phyloP scores from a whole-genome alignment of 768 basidiomycete species.

The Pleurotus tuoliensis region DNA sequence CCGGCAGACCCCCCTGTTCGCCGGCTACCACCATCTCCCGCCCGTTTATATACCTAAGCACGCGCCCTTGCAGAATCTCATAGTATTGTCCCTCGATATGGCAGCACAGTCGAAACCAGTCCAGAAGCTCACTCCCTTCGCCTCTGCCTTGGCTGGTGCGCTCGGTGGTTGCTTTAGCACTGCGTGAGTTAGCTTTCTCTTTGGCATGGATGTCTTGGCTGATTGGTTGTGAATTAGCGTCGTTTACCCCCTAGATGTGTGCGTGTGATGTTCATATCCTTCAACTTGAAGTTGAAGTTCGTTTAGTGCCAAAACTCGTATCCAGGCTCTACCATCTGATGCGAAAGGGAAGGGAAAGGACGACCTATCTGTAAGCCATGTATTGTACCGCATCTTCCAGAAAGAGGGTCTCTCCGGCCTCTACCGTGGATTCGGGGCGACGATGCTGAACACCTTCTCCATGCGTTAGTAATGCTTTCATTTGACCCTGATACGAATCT shows the following conservation, averaged over 20 bases:
- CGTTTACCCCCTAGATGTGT: conserved; percentile 96
- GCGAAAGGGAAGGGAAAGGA: conserved; percentile 49
- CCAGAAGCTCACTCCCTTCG: conserved; percentile 78
- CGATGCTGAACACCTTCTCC: conserved; percentile 98
- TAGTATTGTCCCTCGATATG: conserved; percentile 25
- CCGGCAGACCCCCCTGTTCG: conserved; percentile 14
- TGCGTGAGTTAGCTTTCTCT: conserved; percentile 55
- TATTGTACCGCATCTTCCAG: conserved; percentile 68
- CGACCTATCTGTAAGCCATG: conserved; percentile 54
- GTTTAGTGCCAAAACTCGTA: conserved; percentile 84
- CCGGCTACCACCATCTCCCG: neutral
- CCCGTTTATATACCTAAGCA: conserved; percentile 3
- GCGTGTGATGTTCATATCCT: conserved; percentile 24
- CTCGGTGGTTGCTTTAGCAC: conserved; percentile 91
- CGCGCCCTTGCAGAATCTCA: neutral
- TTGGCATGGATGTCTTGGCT: conserved; percentile 7
- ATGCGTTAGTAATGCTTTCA: conserved; percentile 63
- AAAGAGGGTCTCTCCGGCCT: conserved; percentile 80
- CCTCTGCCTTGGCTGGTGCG: conserved; percentile 88
- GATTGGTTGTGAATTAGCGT: conserved; percentile 41
- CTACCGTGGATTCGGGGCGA: conserved; percentile 92
- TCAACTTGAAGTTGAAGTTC: conserved; percentile 4
- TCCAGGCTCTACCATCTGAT: conserved; percentile 69
- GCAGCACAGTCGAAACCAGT: conserved; percentile 53
- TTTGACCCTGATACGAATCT: conserved; percentile 9